A percentile compares a stretch with the other conserved stretches of the same genome.
Conservation (phyloP, 2,329 filamentous ascomycete genomes). For the Phoma sp. region DNA sequence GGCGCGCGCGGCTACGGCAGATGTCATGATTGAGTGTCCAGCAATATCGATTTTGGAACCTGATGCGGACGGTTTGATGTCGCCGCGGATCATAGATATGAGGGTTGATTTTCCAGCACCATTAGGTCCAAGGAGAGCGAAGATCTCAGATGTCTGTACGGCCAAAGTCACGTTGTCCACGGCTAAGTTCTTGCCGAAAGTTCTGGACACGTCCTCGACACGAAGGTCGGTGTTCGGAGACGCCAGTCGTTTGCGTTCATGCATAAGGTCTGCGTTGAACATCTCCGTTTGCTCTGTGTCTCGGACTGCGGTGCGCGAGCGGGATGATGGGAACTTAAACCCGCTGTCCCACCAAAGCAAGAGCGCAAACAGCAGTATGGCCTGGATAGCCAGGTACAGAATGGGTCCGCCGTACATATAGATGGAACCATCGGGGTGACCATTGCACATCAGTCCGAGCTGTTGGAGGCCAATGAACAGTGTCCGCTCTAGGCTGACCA, state of each 20-base stretch:
- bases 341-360: constrained; percentile 60
- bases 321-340: constrained; percentile 57
- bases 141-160: constrained; percentile 79
- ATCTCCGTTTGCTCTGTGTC: constrained; percentile 61
- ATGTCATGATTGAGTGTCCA: constrained; percentile 70
- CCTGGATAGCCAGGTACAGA: constrained; percentile 79
- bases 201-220: constrained; percentile 78
- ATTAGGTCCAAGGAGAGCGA: constrained; percentile 87
- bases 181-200: constrained; percentile 67
- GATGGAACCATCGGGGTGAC: constrained; percentile 65
- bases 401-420: constrained; percentile 82
- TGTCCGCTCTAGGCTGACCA: constrained; percentile 25
- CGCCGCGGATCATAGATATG: constrained; percentile 84
- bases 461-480: constrained; percentile 49
- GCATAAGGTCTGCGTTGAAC: constrained; percentile 62
- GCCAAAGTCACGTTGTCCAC: constrained; percentile 87
- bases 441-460: constrained; percentile 78
- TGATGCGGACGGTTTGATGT: constrained; percentile 71
- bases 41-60: constrained; percentile 80
- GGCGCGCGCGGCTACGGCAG: constrained; percentile 69
- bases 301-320: constrained; percentile 49
- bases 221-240: constrained; percentile 75
- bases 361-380: constrained; percentile 70
- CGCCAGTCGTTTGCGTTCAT: constrained; percentile 67
- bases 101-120: constrained; percentile 90